A percentile compares a stretch with the other conserved stretches of the same genome.
These are phyloP conservation scores for Erysimum cheiri DNA, from an alignment of 441 rosid genomes.

Conservation along the genomic window DNA sequence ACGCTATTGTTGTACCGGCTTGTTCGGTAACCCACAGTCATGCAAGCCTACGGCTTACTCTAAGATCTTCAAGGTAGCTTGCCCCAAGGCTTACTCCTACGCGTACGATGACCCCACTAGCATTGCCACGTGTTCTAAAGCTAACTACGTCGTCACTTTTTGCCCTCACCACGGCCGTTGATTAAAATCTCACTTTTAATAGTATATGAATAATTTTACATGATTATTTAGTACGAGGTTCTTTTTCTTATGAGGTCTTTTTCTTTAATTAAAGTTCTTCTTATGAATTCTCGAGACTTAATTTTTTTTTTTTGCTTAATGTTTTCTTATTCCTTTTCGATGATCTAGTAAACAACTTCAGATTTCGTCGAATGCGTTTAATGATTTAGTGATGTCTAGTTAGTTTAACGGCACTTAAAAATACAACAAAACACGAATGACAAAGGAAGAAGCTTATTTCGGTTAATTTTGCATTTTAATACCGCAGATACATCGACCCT, in stretches of 20 bases:
- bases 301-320: not conserved
- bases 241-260: not conserved
- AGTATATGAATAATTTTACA: slow-evolving; percentile 1
- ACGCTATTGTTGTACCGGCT: slow-evolving; percentile 91
- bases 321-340: slow-evolving; percentile 1
- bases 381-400: not conserved
- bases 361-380: not conserved
- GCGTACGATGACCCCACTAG: slow-evolving; percentile 96
- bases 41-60: slow-evolving; percentile 96
- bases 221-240: slow-evolving; percentile 22
- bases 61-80: slow-evolving; percentile 83
- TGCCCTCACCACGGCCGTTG: slow-evolving; percentile 71
- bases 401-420: not conserved
- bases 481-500: too few species aligned
- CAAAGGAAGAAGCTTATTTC: not conserved
- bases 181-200: slow-evolving; percentile 1
- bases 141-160: slow-evolving; percentile 79
- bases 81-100: slow-evolving; percentile 90
- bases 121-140: slow-evolving; percentile 79
- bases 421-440: not conserved
- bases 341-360: not conserved
- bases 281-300: not conserved
- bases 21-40: slow-evolving; percentile 69
- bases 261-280: not conserved
- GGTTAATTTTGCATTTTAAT: not conserved